Base-by-base conservation (phyloP, 768 basidiomycete genomes). In the Scleroderma citrinum region DNA sequence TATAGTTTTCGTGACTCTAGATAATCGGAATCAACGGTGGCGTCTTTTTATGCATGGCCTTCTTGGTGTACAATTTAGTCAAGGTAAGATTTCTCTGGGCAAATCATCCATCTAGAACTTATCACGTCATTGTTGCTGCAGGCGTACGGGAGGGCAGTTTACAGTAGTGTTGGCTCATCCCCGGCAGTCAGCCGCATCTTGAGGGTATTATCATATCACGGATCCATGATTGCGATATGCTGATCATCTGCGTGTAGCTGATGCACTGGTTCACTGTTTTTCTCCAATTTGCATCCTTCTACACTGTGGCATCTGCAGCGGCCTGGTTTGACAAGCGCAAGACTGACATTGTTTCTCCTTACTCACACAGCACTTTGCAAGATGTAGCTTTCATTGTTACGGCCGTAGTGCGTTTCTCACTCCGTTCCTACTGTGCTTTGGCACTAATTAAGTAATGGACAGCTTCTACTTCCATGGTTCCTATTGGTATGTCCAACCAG, bases 321-420 rank as follows among this genome's bases (percentile, higher is more conserved):
- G 59, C 78, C 50, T 81, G 80, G 80, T 69, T 77, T 19, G 68
- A 72, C 53, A 76, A 77, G 57, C 67, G 76, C 7, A 68, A 65
- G 20, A 63, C 63, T 37, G 69, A 68, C 1, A 48, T 62, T 11
- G 61, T 76, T 32, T 43, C 46, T 12, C 53, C 75, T n/a, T 65
- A 71, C 19, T 49, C 61, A 0, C 66, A 73, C 47, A 56, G 61
- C 31, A 56, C 49, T 13, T 21, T 75, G 12, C 77, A 76, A 47
- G 56, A 73, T n/a, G 74, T 62, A 0, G 71, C 64, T 0, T 75
- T 79, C 49, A 59, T 68, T 36, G 47, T 72, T 31, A 68, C 65
- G 14, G 56, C 71, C 11, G 53, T 73, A 39, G 78, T 80, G 55
- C 54, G 76, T 62, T 13, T 47, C 8, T 5, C 36, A 4, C 29